Evolutionary conservation across 495 filamentous ascomycete species (phyloP), one percentile per base, ranked within the genome.

Genomic region (Neurospora cerealis): DNA sequence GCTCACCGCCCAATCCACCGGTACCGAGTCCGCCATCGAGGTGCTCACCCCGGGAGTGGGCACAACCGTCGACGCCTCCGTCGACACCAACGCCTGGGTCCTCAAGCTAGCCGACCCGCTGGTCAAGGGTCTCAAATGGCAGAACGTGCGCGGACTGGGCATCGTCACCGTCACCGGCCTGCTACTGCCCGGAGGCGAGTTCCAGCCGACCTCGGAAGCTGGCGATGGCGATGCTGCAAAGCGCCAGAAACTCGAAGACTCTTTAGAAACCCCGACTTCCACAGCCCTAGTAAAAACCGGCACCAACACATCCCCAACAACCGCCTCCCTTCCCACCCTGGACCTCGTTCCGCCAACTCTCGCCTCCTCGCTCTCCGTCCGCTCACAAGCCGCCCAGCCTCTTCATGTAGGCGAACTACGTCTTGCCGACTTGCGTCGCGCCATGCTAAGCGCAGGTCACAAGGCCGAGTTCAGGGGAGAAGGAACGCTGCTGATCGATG

Each of bases 41-140:
- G 91, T 98, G 24, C 95, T 94, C 81, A 94, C 93, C 0, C 96
- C 96, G 2, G 80, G 78, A 15, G 85, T 92, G 42, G 93, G 94
- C 19, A 83, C 87, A 70, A 83, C 85, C 3, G 86, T 98, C 69
- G 90, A 98, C 80, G 96, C 95, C 17, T 97, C 94, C 76, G 95
- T 98, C 44, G 96, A 99, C 77, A 98, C 95, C 8, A 98, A 98
- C 79, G 95, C 96, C 32, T 99, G 96, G 96, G 91, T 91, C 37
- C 92, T 98, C 70, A 97, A 93, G 78, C 87, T 99, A 38, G 93
- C 92, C 72, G 93, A 94, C 73, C 83, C 87, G 48, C 88, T 99
- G 36, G 91, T 96, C 39, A 91, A 91, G 77, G 88, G 91, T 34
- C 84, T 99, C 32, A 93, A 92, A 79, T 98, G 96, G 96, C 96